phyloP scores from a whole-genome alignment of 768 basidiomycete genomes.

The Tulasnella sp. region DNA sequence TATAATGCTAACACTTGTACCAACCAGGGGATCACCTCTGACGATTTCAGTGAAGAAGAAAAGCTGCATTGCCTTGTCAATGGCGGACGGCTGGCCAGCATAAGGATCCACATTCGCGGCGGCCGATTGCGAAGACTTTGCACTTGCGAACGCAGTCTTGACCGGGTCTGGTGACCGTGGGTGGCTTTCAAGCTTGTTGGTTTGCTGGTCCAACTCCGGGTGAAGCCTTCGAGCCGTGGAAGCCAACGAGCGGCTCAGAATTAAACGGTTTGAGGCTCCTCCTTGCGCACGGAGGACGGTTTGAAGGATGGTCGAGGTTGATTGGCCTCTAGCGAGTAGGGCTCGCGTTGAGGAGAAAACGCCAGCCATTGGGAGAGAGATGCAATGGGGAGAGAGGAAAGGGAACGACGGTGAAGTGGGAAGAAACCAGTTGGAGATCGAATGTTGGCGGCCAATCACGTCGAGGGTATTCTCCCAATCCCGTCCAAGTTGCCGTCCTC shows the following conservation, averaged over 20 bases:
- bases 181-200: slow-evolving; percentile 20
- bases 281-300: neutral
- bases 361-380: slow-evolving; percentile 5
- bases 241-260: slow-evolving; percentile 23
- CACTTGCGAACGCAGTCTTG: slow-evolving; percentile 17
- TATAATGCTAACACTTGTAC: neutral
- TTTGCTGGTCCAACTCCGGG: slow-evolving; percentile 24
- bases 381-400: slow-evolving; percentile 3
- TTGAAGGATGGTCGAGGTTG: slow-evolving; percentile 9
- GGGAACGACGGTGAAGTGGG: slow-evolving; percentile 14
- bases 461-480: neutral
- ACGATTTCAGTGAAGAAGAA: slow-evolving; percentile 99
- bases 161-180: slow-evolving; percentile 28
- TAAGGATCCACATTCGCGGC: slow-evolving; percentile 53
- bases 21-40: slow-evolving; percentile 59
- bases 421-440: slow-evolving; percentile 11
- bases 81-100: slow-evolving; percentile 75
- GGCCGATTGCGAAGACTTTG: slow-evolving; percentile 19
- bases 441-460: slow-evolving; percentile 16
- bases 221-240: slow-evolving; percentile 16
- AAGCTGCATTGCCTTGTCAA: slow-evolving; percentile 92
- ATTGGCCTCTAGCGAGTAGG: neutral
- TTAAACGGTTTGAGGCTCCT: slow-evolving; percentile 20
- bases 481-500: slow-evolving; percentile 22
- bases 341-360: slow-evolving; percentile 12